Base-by-base conservation (phyloP, 2,329 filamentous ascomycete genomes). In the Ceratocystis smalleyi region DNA sequence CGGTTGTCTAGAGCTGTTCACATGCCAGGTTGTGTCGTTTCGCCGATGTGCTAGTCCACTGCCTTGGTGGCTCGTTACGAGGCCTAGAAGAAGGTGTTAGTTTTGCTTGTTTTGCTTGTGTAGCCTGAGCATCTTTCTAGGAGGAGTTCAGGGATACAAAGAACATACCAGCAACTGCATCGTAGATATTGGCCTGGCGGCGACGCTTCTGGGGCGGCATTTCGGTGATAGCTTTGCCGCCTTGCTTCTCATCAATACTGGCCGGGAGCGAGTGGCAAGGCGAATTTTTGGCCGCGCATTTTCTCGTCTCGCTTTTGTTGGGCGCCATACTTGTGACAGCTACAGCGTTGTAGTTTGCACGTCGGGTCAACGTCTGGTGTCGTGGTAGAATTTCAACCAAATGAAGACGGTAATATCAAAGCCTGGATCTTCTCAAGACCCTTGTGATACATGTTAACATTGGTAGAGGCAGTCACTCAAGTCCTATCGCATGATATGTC, bases 131-230 rank as follows among this genome's bases (percentile, higher is more conserved):
- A 8, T n/a, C 7, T 43, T 4, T 19, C 5, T 5, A 15, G 47
- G 15, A 65, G 30, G 17, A 27, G 7, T 40, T 10, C 7, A 6
- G 54, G 15, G 30, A 10, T 6, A n/a, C n/a, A 32, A 27, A 17
- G 17, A 43, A 32, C 51, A 43, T 69, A 86, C 86, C 85, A 70
- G 86, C 85, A 63, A 89, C 85, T 17, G 86, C 86, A 74, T 91
- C 87, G 73, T 87, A 91, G 22, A 91, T 74, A 22, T 79, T 88
- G 49, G 80, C 78, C 45, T 73, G 71, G 17, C 73, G 72, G 54
- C 72, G 70, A n/a, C 62, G 59, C 30, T 49, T 66, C 2, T 22
- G 24, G 27, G 8, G 47, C 47, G 51, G 40, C 10, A 45, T 40
- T 19, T 59, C 19, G 8, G 19, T n/a, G 19, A 30, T 24, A 35